Evolutionary conservation across 169 alveolate species (phyloP), one percentile per base, ranked within the genome.

Genomic region (Plasmodium ovale): DNA sequence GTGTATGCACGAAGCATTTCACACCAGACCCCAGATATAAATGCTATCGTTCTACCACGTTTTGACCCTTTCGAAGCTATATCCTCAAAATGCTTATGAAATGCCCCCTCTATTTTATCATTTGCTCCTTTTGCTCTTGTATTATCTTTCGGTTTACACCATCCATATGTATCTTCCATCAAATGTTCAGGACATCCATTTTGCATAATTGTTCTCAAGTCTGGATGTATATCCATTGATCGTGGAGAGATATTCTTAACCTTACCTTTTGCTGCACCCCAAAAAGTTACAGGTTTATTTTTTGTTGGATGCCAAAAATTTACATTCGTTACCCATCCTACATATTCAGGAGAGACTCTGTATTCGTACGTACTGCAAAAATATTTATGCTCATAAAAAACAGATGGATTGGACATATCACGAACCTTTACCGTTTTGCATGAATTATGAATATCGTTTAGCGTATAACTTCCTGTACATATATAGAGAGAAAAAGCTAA

Each of bases 1-100:
- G 98, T 96, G 87, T 96, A 96, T 6, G 98, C 98, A 47, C 98
- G 89, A 42, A 96, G 95, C 97, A 96, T 96, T 72, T 96, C 98
- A 70, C 97, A 94, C 95, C 97, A 96, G 33, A 96, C 98, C 21
- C 97, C 98, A 3, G 98, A 92, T 67, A 96, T 92, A 92, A 96
- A 96, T 16, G 98, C 94, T 51, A 96, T 94, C 3, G 98, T 96
- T 53, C 98, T 87, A 49, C 96, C 98, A 79, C 94, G 93, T 42
- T 84, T 92, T 10, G 98, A 87, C 23, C 97, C 97, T 35, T 96
- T 72, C 12, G 97, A 95, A 44, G 96, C 93, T 44, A 95, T 92
- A 56, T 94, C 96, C 87, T 58, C 85, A 88, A 79, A 95, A 37
- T 93, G 95, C 14, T 29, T 58, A 0, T 39, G 71, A 29, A 94